Evolutionary conservation across 345 rosid species (phyloP).

Genomic region (Trapa bicornis): DNA sequence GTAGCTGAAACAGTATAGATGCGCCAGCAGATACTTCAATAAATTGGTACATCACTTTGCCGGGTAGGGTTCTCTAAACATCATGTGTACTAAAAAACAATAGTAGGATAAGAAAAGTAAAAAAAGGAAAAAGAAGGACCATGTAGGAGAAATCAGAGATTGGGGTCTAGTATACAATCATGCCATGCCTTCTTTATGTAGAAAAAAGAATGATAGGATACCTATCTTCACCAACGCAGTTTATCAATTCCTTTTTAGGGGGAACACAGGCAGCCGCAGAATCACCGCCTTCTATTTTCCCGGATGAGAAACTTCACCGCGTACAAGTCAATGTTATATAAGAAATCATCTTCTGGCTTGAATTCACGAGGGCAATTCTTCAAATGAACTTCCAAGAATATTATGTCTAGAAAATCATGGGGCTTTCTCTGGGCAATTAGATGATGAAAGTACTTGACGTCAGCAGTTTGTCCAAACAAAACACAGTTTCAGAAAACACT

Average conservation of each 20-base stretch:
- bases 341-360: conserved; percentile 1
- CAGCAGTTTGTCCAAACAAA: background rate
- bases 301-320: conserved; percentile 97
- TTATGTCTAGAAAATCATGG: background rate
- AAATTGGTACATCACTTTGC: no score
- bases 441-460: background rate
- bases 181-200: background rate
- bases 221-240: conserved; percentile 94
- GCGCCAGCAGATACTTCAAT: conserved; percentile 35
- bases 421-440: no score
- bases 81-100: background rate
- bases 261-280: conserved; percentile 85
- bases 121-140: background rate
- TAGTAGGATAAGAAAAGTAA: background rate
- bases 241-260: conserved; percentile 96
- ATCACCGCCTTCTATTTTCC: conserved; percentile 97
- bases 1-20: conserved; percentile 80
- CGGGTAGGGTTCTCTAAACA: no score
- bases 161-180: background rate
- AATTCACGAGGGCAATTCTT: background rate
- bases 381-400: background rate
- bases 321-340: conserved; percentile 24
- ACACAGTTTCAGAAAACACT: background rate
- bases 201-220: conserved; percentile 10
- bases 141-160: background rate